Evolutionary conservation across 495 filamentous ascomycete species (phyloP).

Genomic region (Lentithecium fluviatile): DNA sequence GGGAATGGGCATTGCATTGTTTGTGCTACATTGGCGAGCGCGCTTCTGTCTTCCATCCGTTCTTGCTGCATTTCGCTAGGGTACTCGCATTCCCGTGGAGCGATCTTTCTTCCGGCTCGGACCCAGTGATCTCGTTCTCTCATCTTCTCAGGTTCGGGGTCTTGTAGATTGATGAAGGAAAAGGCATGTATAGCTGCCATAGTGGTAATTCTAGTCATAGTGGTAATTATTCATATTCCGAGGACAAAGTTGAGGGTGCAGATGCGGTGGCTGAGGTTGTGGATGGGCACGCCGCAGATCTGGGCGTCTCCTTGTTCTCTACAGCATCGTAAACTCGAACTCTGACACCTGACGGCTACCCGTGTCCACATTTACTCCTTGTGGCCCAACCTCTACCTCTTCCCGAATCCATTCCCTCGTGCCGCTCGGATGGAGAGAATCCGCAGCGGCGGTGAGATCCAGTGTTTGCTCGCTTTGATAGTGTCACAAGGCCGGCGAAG

Average conservation of each 20-base stretch:
- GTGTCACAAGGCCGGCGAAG: no score
- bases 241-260: background rate
- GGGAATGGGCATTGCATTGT: conserved; percentile 31
- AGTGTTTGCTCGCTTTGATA: no score
- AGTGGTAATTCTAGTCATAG: conserved; percentile 5
- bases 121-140: background rate
- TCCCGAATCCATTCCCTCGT: no score
- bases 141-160: background rate
- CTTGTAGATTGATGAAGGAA: background rate
- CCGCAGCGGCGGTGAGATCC: no score
- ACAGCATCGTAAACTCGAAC: no score
- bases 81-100: conserved; percentile 7
- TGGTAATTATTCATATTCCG: background rate
- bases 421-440: no score
- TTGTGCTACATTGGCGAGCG: conserved; percentile 8
- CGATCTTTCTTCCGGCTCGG: background rate
- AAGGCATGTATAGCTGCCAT: conserved; percentile 1
- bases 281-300: background rate
- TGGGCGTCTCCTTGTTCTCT: no score
- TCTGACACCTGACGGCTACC: no score
- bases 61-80: conserved; percentile 12
- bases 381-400: no score
- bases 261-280: background rate
- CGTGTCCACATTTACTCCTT: no score
- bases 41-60: background rate